Conservation (phyloP, 2,329 filamentous ascomycete genomes). For the Huntiella bhutanensis region DNA sequence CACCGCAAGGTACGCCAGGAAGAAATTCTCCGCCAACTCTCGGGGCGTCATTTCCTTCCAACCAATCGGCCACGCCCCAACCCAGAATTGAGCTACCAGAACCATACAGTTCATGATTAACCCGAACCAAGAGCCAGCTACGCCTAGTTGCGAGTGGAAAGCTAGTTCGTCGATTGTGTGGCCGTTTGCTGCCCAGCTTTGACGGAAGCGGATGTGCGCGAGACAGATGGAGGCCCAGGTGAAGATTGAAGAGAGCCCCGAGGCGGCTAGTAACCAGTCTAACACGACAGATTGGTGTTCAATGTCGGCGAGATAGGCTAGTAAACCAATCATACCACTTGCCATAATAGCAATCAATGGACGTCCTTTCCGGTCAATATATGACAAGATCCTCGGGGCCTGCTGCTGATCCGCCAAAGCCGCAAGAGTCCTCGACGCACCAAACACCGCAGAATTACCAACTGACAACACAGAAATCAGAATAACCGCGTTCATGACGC, state of each 20-base stretch:
- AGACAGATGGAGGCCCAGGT: constrained; percentile 74
- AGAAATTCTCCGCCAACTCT: constrained; percentile 45
- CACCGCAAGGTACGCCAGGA: constrained; percentile 50
- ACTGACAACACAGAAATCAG: constrained; percentile 79
- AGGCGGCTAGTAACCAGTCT: constrained; percentile 58
- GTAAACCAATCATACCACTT: constrained; percentile 48
- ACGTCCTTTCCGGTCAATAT: constrained; percentile 67
- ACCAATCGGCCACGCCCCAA: constrained; percentile 56
- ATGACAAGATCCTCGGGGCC: constrained; percentile 57
- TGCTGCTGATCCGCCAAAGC: constrained; percentile 77
- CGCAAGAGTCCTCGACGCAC: constrained; percentile 73
- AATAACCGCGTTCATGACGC: constrained; percentile 89
- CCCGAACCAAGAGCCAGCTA: constrained; percentile 64
- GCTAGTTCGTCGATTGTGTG: constrained; percentile 59
- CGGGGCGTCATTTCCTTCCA: constrained; percentile 26
- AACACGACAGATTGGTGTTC: constrained; percentile 42
- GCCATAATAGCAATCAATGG: constrained; percentile 55
- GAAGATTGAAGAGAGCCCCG: constrained; percentile 52
- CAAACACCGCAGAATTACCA: constrained; percentile 81
- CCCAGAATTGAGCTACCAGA: constrained; percentile 74
- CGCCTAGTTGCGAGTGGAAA: constrained; percentile 61
- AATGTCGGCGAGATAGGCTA: constrained; percentile 53
- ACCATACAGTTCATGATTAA: constrained; percentile 58
- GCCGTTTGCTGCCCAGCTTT: constrained; percentile 52
- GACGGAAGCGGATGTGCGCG: constrained; percentile 81